Percentiles rank a stretch among this genome's conserved stretches.
Evolutionary conservation across 2,329 filamentous ascomycete genomes (phyloP).

Genomic region (Penicillium sp.): DNA sequence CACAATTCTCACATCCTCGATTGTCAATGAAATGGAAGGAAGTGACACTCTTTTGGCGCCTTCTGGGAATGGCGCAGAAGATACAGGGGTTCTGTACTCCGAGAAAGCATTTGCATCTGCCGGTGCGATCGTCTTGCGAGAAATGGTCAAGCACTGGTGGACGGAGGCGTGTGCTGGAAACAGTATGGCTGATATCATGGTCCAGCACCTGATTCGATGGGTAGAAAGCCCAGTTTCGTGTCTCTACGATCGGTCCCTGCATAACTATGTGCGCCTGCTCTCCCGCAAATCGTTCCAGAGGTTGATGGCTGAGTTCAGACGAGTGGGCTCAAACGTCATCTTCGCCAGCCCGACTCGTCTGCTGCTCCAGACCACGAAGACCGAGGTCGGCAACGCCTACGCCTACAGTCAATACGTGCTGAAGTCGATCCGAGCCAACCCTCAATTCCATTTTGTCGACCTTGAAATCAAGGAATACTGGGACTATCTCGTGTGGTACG

Average conservation of each 20-base stretch:
- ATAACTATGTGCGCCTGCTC: slow-evolving; percentile 99
- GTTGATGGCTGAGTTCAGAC: slow-evolving; percentile 91
- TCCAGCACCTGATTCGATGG: slow-evolving; percentile 96
- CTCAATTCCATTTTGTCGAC: slow-evolving; percentile 94
- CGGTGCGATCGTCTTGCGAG: slow-evolving; percentile 80
- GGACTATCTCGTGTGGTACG: slow-evolving; percentile 99
- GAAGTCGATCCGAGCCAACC: slow-evolving; percentile 93
- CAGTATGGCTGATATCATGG: slow-evolving; percentile 94
- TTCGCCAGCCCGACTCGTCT: slow-evolving; percentile 87
- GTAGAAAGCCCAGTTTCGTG: slow-evolving; percentile 89
- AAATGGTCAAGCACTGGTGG: slow-evolving; percentile 99
- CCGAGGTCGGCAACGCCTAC: slow-evolving; percentile 92
- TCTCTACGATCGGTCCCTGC: slow-evolving; percentile 87
- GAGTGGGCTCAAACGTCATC: slow-evolving; percentile 91
- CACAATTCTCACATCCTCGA: slow-evolving; percentile 89
- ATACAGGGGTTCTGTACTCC: slow-evolving; percentile 66
- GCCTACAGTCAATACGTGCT: slow-evolving; percentile 97
- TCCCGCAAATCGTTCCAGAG: slow-evolving; percentile 95
- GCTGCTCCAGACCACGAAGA: slow-evolving; percentile 90
- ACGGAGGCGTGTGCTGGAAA: slow-evolving; percentile 83
- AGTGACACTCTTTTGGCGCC: slow-evolving; percentile 82
- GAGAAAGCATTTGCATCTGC: slow-evolving; percentile 92
- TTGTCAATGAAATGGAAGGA: slow-evolving; percentile 94
- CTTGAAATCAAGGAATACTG: slow-evolving; percentile 98
- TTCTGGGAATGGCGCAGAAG: slow-evolving; percentile 59